Evolutionary conservation across 2,329 filamentous ascomycete species (phyloP), one percentile per base, ranked within the genome.

Genomic region (Paraphaeosphaeria sporulosa): DNA sequence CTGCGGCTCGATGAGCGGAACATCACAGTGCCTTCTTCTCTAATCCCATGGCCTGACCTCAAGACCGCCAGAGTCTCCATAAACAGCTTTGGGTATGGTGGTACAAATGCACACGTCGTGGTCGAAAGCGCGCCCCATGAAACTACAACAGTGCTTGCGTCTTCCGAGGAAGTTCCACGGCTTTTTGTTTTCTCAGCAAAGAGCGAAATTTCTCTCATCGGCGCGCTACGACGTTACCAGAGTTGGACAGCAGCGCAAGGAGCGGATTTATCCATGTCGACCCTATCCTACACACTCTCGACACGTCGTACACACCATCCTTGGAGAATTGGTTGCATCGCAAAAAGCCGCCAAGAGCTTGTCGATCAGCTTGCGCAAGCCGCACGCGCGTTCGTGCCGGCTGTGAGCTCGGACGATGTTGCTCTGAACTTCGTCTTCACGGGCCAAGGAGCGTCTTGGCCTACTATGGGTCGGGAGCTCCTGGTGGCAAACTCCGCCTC

Each of bases 361-460:
- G 21, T 19, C 8, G 43, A 46, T 30, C 56, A 48, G 12, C 27
- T 52, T 48, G 36, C 19, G 7, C 44, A 30, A 27, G 40, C 25
- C 38, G 43, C 46, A 17, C 47, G 47, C 34, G 15, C n/a, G 10
- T 51, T 36, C 48, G 21, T 51, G 48, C 34, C 48, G 21, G 25
- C n/a, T 1, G n/a, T 15, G 4, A 40, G 25, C 40, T 32, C 57
- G 10, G 27, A 19, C 9, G 32, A 47, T 30, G 7, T 64, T 25
- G 59, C 57, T 6, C 27, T 49, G 15, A 49, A 34, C 13, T 72
- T 73, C 44, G 57, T 71, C 1, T 73, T 71, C 49, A 73, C 68
- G 8, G 71, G 71, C 1, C 71, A 73, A 58, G 71, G 71, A 10
- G 68, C 70, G 2, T 66, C 71, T 30, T 73, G 62, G 55, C 12